Evolutionary conservation across 768 basidiomycete species (phyloP).

Genomic region (Amanita rimosa): DNA sequence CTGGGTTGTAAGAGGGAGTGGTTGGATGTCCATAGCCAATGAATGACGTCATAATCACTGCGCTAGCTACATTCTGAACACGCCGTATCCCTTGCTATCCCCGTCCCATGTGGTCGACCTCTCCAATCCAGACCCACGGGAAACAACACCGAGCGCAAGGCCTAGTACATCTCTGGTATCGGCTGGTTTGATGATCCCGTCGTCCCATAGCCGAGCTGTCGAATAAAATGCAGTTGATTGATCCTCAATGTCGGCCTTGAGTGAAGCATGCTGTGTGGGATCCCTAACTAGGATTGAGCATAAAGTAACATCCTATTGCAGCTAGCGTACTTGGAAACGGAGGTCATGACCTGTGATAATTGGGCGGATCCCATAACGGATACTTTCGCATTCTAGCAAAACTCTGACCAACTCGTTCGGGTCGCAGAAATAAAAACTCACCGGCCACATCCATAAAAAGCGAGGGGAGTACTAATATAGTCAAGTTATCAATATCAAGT

Average conservation of each 20-base stretch:
- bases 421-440: constrained; percentile 24
- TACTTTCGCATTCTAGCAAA: constrained; percentile 71
- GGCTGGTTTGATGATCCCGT: constrained; percentile 80
- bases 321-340: constrained; percentile 62
- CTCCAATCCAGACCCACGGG: constrained; percentile 22
- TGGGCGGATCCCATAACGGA: constrained; percentile 95
- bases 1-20: constrained; percentile 52
- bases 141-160: constrained; percentile 75
- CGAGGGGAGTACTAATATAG: constrained; percentile 74
- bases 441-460: constrained; percentile 98
- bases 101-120: constrained; percentile 60
- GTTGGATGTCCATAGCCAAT: constrained; percentile 18
- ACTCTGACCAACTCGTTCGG: constrained; percentile 6
- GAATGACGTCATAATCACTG: constrained; percentile 6
- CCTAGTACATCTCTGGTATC: constrained; percentile 87
- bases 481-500: constrained; percentile 1
- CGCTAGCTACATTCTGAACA: constrained; percentile 69
- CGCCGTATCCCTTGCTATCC: constrained; percentile 64
- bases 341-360: constrained; percentile 86
- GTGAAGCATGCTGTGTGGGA: constrained; percentile 60
- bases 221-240: constrained; percentile 86
- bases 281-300: constrained; percentile 35
- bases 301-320: background rate
- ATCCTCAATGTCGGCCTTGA: constrained; percentile 76
- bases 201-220: constrained; percentile 90